These are phyloP conservation scores for Akanthomyces uredinophilus DNA, from an alignment of 2,329 filamentous ascomycete species.

Conservation along the genomic window DNA sequence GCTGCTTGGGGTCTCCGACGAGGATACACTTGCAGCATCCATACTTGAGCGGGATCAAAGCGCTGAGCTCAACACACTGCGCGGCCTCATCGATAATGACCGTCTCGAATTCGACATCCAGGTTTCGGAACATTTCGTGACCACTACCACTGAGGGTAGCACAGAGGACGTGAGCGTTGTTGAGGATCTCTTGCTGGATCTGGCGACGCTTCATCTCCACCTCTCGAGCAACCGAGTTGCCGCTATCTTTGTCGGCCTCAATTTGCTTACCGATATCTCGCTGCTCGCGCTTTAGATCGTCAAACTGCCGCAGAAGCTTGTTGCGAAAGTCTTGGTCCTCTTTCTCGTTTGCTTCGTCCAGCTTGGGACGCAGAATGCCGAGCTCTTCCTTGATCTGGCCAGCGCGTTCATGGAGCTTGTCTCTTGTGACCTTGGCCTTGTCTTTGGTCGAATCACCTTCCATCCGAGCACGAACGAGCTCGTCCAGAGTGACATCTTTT, in stretches of 20 bases:
- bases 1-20: slow-evolving; percentile 94
- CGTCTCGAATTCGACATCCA: slow-evolving; percentile 96
- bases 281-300: slow-evolving; percentile 72
- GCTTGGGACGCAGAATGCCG: slow-evolving; percentile 61
- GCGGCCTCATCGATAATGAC: slow-evolving; percentile 98
- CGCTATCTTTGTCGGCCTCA: slow-evolving; percentile 79
- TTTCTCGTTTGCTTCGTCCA: slow-evolving; percentile 61
- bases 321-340: slow-evolving; percentile 43
- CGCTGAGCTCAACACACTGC: slow-evolving; percentile 95
- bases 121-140: slow-evolving; percentile 92
- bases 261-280: slow-evolving; percentile 71
- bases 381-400: slow-evolving; percentile 71
- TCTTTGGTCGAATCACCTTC: slow-evolving; percentile 54
- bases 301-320: slow-evolving; percentile 69
- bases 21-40: slow-evolving; percentile 95
- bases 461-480: slow-evolving; percentile 74
- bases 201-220: slow-evolving; percentile 78
- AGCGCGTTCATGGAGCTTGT: slow-evolving; percentile 59
- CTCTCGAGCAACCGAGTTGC: slow-evolving; percentile 75
- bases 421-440: slow-evolving; percentile 50
- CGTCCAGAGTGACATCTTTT: slow-evolving; percentile 86
- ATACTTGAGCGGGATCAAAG: slow-evolving; percentile 94
- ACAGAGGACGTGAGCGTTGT: slow-evolving; percentile 87
- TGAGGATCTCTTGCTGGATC: slow-evolving; percentile 85
- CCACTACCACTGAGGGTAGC: slow-evolving; percentile 92